Percentiles rank a stretch among this genome's conserved stretches.
phyloP scores from a whole-genome alignment of 1,284 basidiomycete genomes.

The Butyriboletus appendiculatus region DNA sequence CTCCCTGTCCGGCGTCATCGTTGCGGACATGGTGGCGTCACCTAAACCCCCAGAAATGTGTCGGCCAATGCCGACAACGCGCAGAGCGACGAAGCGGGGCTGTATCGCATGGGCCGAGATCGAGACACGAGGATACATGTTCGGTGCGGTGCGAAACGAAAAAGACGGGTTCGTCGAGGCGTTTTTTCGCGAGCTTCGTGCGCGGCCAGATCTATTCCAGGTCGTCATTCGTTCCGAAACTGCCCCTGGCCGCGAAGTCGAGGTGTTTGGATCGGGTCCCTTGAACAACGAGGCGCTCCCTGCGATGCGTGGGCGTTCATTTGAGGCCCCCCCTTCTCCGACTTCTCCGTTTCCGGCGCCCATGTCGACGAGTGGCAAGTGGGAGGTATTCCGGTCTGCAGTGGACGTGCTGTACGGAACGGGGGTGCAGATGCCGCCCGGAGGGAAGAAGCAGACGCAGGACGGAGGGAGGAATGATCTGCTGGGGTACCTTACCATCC shows the following conservation, averaged over 20 bases:
- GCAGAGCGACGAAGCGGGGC: constrained; percentile 16
- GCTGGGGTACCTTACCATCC: constrained; percentile 12
- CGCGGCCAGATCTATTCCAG: constrained; percentile 35
- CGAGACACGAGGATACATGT: constrained; percentile 28
- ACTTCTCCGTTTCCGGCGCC: neutral
- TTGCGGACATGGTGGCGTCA: constrained; percentile 19
- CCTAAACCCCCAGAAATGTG: neutral
- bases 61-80: constrained; percentile 12
- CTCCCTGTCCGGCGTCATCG: constrained; percentile 30
- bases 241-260: constrained; percentile 5
- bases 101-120: constrained; percentile 24
- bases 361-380: constrained; percentile 3
- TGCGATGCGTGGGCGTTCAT: constrained; percentile 16
- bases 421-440: neutral
- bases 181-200: constrained; percentile 31
- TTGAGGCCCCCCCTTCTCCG: constrained; percentile 25
- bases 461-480: too few species aligned
- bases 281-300: constrained; percentile 10
- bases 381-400: constrained; percentile 18
- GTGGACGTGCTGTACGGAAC: constrained; percentile 26
- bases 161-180: constrained; percentile 16
- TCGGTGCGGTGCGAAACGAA: constrained; percentile 35
- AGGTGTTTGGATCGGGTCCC: constrained; percentile 27
- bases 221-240: constrained; percentile 28
- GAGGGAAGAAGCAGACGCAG: too few species aligned